Conservation (phyloP, 2,329 filamentous ascomycete species). For the Arthrobotrys iridis region DNA sequence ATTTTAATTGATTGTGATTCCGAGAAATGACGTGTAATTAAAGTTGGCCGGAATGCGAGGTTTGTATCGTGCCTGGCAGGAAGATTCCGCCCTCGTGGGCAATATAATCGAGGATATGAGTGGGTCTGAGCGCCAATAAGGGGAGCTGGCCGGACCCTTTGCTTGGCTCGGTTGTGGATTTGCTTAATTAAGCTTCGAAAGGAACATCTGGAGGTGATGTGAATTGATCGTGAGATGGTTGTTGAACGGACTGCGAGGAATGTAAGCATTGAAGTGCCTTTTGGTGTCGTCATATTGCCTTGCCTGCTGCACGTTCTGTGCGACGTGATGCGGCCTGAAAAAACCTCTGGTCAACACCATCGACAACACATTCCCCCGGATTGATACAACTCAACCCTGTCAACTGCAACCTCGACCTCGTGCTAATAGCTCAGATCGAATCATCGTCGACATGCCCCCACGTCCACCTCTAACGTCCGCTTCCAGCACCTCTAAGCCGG, state of each 20-base stretch:
- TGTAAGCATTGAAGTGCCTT: neutral
- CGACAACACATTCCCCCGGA: constrained; percentile 35
- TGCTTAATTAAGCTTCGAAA: neutral
- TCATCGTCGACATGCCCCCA: constrained; percentile 20
- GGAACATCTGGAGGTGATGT: constrained; percentile 1
- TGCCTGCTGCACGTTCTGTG: neutral
- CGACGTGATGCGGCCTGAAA: constrained; percentile 8
- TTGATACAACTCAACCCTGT: neutral
- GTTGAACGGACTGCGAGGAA: constrained; percentile 5
- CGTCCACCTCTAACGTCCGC: constrained; percentile 23
- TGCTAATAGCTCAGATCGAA: neutral
- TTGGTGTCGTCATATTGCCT: constrained; percentile 34
- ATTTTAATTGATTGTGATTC: constrained; percentile 27
- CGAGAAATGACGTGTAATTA: constrained; percentile 53
- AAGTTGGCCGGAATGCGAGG: constrained; percentile 51
- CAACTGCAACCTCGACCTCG: neutral
- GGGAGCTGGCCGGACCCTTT: constrained; percentile 9
- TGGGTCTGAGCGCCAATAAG: constrained; percentile 30
- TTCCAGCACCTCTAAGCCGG: constrained; percentile 17
- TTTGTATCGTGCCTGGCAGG: constrained; percentile 44
- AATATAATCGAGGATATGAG: constrained; percentile 37
- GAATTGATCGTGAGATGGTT: constrained; percentile 9
- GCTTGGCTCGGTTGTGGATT: constrained; percentile 14
- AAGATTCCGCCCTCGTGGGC: constrained; percentile 22
- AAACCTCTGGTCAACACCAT: constrained; percentile 10